Percentiles rank a stretch among this genome's conserved stretches.
Evolutionary conservation across 345 rosid genomes (phyloP).

Genomic region (Gossypium sturtianum): DNA sequence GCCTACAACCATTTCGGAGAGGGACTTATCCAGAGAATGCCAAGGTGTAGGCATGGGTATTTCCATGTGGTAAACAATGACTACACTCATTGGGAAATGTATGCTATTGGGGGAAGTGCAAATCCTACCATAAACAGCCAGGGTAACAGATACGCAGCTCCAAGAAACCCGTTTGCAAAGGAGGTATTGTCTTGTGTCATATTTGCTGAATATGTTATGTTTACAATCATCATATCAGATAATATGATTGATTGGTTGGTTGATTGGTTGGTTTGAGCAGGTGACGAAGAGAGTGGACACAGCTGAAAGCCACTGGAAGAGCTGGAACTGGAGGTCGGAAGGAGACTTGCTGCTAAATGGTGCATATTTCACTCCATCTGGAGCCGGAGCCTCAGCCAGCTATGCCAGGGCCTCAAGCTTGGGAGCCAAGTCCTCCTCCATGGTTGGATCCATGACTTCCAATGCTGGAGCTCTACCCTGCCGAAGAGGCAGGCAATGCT

Average conservation of each 20-base stretch:
- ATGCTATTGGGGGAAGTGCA: slow-evolving; percentile 97
- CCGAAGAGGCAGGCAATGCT: slow-evolving; percentile 55
- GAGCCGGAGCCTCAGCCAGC: slow-evolving; percentile 75
- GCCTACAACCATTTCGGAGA: slow-evolving; percentile 94
- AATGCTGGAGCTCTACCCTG: slow-evolving; percentile 69
- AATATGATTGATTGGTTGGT: not conserved
- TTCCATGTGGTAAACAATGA: slow-evolving; percentile 97
- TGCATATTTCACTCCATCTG: slow-evolving; percentile 84
- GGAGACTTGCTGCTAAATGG: slow-evolving; percentile 84
- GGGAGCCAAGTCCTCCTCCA: slow-evolving; percentile 82
- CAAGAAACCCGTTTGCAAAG: slow-evolving; percentile 65
- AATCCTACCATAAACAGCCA: slow-evolving; percentile 91
- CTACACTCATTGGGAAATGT: slow-evolving; percentile 98
- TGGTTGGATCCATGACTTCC: slow-evolving; percentile 72
- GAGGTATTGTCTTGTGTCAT: slow-evolving; percentile 38
- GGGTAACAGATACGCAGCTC: slow-evolving; percentile 89
- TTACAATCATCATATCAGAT: not conserved
- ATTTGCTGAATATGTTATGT: not conserved
- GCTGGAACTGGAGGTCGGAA: slow-evolving; percentile 93
- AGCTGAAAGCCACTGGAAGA: slow-evolving; percentile 40
- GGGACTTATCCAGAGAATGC: slow-evolving; percentile 96
- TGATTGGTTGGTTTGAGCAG: slow-evolving; percentile 30
- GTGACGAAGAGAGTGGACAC: slow-evolving; percentile 90
- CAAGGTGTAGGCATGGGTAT: slow-evolving; percentile 92
- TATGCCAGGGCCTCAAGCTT: slow-evolving; percentile 88